These are phyloP conservation scores for Ophiosphaerella herpotricha DNA, from an alignment of 2,329 filamentous ascomycete genomes.

Conservation along the genomic window DNA sequence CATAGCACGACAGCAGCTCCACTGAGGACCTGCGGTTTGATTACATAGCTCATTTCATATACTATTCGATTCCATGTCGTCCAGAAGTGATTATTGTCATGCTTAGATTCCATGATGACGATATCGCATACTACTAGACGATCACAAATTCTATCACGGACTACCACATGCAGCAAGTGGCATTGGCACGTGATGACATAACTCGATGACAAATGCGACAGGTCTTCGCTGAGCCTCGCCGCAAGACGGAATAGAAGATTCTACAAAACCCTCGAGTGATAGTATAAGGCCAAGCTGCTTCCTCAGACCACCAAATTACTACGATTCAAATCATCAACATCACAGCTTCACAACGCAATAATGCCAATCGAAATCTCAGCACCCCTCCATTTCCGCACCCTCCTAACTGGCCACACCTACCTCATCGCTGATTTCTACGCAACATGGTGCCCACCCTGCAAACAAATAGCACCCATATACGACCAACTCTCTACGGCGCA, in stretches of 20 bases:
- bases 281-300: background rate
- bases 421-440: slow-evolving; percentile 59
- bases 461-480: slow-evolving; percentile 58
- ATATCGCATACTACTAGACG: background rate
- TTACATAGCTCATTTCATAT: background rate
- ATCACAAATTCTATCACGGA: slow-evolving; percentile 1
- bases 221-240: slow-evolving; percentile 7
- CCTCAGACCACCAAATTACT: background rate
- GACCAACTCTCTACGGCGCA: slow-evolving; percentile 57
- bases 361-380: slow-evolving; percentile 41
- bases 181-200: slow-evolving; percentile 7
- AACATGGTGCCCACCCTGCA: slow-evolving; percentile 63
- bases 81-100: background rate
- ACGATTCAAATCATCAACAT: background rate
- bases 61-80: too few relatives aligned
- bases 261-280: slow-evolving; percentile 12
- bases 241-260: slow-evolving; percentile 22
- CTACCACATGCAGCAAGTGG: slow-evolving; percentile 10
- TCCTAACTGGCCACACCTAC: slow-evolving; percentile 41
- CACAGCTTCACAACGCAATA: background rate
- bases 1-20: background rate
- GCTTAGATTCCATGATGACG: background rate
- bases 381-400: slow-evolving; percentile 40
- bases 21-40: background rate
- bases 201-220: slow-evolving; percentile 27